Percentiles rank a stretch among this genome's conserved stretches.
These are phyloP conservation scores for Capronia coronata DNA, from an alignment of 2,329 filamentous ascomycete species.

Conservation along the genomic window DNA sequence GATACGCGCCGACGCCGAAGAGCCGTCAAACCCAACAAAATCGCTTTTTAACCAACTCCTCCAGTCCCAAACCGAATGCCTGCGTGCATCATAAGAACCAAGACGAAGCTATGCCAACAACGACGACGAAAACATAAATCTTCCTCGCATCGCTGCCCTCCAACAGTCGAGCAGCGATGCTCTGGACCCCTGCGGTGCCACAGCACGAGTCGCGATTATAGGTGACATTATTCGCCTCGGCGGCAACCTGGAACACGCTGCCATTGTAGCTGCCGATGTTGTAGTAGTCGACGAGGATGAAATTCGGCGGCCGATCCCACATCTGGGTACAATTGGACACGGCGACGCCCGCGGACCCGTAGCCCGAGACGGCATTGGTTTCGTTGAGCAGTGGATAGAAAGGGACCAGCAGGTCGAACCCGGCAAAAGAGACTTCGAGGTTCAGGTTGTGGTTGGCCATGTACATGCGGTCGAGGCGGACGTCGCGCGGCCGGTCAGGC, in stretches of 20 bases:
- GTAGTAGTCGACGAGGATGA: constrained; percentile 81
- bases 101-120: too few relatives aligned
- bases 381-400: constrained; percentile 62
- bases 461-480: constrained; percentile 61
- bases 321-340: constrained; percentile 56
- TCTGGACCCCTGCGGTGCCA: constrained; percentile 18
- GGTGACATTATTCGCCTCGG: constrained; percentile 64
- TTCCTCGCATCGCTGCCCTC: neutral
- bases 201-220: constrained; percentile 48
- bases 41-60: too few relatives aligned
- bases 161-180: neutral
- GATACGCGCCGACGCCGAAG: too few relatives aligned
- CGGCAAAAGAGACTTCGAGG: constrained; percentile 62
- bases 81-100: too few relatives aligned
- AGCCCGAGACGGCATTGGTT: constrained; percentile 62
- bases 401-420: constrained; percentile 60
- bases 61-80: too few relatives aligned
- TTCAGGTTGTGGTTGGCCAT: constrained; percentile 91
- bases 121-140: too few relatives aligned
- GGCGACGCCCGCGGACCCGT: constrained; percentile 59
- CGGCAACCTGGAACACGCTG: constrained; percentile 70
- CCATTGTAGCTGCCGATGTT: constrained; percentile 63
- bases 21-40: too few relatives aligned
- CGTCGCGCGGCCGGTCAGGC: constrained; percentile 45
- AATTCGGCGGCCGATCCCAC: constrained; percentile 67